A percentile compares a stretch with the other conserved stretches of the same genome.
Conservation (phyloP, 1,139 yeast genomes). For the Magnusiomyces suaveolens region DNA sequence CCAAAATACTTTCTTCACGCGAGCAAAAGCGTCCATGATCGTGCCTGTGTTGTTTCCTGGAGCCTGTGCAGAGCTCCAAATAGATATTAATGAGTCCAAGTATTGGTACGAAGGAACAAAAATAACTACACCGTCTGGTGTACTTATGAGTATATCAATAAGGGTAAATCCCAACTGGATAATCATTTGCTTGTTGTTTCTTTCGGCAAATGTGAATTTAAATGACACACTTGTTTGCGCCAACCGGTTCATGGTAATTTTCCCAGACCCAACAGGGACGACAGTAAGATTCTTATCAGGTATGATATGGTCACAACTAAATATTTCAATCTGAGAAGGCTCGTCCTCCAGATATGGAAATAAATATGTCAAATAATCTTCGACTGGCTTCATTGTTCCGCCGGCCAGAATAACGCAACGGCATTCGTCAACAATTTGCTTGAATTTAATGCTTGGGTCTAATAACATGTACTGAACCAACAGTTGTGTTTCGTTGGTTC, state of each 20-base stretch:
- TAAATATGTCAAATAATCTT: slow-evolving; percentile 55
- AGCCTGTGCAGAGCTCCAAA: slow-evolving; percentile 41
- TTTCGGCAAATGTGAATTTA: slow-evolving; percentile 60
- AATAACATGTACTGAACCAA: slow-evolving; percentile 52
- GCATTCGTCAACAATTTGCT: slow-evolving; percentile 54
- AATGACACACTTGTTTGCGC: slow-evolving; percentile 30
- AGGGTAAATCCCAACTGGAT: slow-evolving; percentile 46
- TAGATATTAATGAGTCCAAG: slow-evolving; percentile 40
- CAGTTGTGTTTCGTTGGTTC: slow-evolving; percentile 33
- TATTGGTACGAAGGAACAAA: slow-evolving; percentile 84
- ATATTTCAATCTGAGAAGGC: slow-evolving; percentile 39
- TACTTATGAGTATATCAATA: slow-evolving; percentile 34
- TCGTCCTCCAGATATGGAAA: slow-evolving; percentile 46
- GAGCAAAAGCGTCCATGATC: slow-evolving; percentile 13
- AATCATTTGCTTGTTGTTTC: slow-evolving; percentile 44
- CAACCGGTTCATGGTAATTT: neutral
- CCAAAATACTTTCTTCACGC: slow-evolving; percentile 33
- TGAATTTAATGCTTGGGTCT: slow-evolving; percentile 70
- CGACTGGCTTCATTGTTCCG: slow-evolving; percentile 91
- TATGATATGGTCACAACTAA: slow-evolving; percentile 78
- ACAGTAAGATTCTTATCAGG: slow-evolving; percentile 61
- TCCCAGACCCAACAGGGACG: slow-evolving; percentile 39
- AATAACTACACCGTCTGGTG: slow-evolving; percentile 70
- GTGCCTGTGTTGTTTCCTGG: neutral
- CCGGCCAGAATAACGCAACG: slow-evolving; percentile 78